Conservation (phyloP, 352 stramenopile species). For the Nothophytophthora sp. region DNA sequence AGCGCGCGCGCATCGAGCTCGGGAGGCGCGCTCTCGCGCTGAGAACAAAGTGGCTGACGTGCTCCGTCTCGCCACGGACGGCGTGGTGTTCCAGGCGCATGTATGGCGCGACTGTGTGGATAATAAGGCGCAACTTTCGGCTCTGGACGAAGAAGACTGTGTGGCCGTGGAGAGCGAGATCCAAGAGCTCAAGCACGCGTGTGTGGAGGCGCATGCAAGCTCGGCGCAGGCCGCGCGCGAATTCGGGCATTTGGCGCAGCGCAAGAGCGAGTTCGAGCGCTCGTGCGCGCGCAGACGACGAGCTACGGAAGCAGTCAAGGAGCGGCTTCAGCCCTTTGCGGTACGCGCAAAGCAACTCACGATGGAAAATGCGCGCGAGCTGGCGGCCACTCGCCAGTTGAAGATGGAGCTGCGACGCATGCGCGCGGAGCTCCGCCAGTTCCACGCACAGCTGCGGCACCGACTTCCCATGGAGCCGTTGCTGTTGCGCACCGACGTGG, state of each 20-base stretch:
- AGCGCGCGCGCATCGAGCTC: slow-evolving; percentile 21
- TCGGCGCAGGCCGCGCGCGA: slow-evolving; percentile 36
- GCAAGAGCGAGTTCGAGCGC: slow-evolving; percentile 35
- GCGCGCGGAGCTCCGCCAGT: slow-evolving; percentile 32
- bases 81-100: slow-evolving; percentile 64
- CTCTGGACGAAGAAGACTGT: slow-evolving; percentile 45
- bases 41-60: slow-evolving; percentile 35
- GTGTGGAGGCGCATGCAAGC: slow-evolving; percentile 42
- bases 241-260: slow-evolving; percentile 31
- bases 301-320: slow-evolving; percentile 40
- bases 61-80: slow-evolving; percentile 26
- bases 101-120: slow-evolving; percentile 74
- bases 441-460: slow-evolving; percentile 39
- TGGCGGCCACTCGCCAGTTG: slow-evolving; percentile 50
- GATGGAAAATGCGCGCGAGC: slow-evolving; percentile 48
- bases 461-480: slow-evolving; percentile 57
- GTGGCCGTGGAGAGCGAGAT: slow-evolving; percentile 51
- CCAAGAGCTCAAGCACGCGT: slow-evolving; percentile 42
- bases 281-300: slow-evolving; percentile 20
- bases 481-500: slow-evolving; percentile 52
- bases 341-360: slow-evolving; percentile 60
- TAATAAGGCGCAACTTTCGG: slow-evolving; percentile 37
- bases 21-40: slow-evolving; percentile 22
- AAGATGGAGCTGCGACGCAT: slow-evolving; percentile 50
- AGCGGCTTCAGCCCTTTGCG: slow-evolving; percentile 60